Evolutionary conservation across 23 red algal species (phyloP), one percentile per base, ranked within the genome.

Genomic region (Gracilaria gracilis): DNA sequence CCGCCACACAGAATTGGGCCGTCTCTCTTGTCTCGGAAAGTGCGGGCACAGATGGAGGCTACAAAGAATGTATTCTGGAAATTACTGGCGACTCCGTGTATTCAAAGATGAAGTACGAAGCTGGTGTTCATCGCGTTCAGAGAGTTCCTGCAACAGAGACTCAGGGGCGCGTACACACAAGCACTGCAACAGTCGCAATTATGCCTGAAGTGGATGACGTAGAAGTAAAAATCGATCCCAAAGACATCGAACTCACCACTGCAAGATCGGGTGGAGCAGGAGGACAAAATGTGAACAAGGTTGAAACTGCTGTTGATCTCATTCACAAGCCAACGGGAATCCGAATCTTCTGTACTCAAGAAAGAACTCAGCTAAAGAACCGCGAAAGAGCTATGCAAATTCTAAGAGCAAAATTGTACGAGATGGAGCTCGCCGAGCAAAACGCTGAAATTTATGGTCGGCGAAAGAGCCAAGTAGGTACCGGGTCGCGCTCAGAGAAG

Each of bases 231-330:
- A 99, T 99, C 76, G 97, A 99, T 76, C 82, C 79, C 36, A 99
- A 99, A 57, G 97, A 99, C 72, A 84, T 99, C 44, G 95, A 96
- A 51, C 85, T 99, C 33, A 64, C 79, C 40, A 99, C 95, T 34
- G 91, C 97, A 54, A 84, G 97, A 58, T 99, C 97, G 9, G 97
- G 97, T 79, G 97, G 97, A 7, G 97, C 97, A 47, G 97, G 97
- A 32, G 97, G 97, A 33, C 97, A 99, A 38, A 99, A 99, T 82
- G 97, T 99, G 23, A 99, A 99, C 97, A 99, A 99, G 76, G 97
- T 99, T n/a, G 97, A 99, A 88, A 99, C 97, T 5, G 97, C 97
- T 0, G 95, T 99, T 9, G 90, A 94, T 73, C 70, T 99, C 57
- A 57, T 94, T n/a, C 97, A 99, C 72, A 96, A 95, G 54, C 97